Evolutionary conservation across 2,329 filamentous ascomycete genomes (phyloP), one percentile per base, ranked within the genome.

Genomic region (Coniella lustricola): DNA sequence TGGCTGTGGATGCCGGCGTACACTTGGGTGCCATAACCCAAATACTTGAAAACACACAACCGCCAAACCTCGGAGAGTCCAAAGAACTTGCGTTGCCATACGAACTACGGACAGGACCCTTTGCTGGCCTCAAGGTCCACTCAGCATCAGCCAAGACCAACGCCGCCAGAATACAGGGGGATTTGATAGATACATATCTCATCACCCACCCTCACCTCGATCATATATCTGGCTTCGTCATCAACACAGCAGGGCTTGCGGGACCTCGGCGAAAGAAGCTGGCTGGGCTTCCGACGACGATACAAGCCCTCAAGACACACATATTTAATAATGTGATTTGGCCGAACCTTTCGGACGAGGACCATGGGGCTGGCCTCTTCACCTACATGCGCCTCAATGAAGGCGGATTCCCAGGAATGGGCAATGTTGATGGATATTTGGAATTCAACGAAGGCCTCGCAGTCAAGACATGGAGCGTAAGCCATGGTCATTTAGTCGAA

Each of bases 251-350:
- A 4, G 84, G 87, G 3, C 79, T 94, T 17, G 84, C 88, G 25
- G 87, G 86, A 25, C 80, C 85, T 2, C 81, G 84, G 22, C 88
- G 90, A 0, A 98, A 97, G 67, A 81, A 85, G 20, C 73, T 98
- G 13, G 90, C 91, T 1, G 91, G 87, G 0, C 71, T 97, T 3
- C 89, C 90, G 0, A 84, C 82, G 22, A 95, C 91, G n/a, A 90
- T 98, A 44, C 77, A 88, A 39, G 90, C 91, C 0, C 84, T 98
- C 66, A 97, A 95, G 64, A 82, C 75, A 1, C 90, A 98, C 66
- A 88, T 98, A 51, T 98, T 98, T 72, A 98, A 98, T 67, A 94
- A 96, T 60, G 73, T 95, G 50, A 95, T 97, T 46, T 98, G 93
- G 93, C 93, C 93, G 0, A 98, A 98, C 57, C 70, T 98, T 34